Conservation (phyloP, 1,284 basidiomycete species). For the Moesziomyces sp. region DNA sequence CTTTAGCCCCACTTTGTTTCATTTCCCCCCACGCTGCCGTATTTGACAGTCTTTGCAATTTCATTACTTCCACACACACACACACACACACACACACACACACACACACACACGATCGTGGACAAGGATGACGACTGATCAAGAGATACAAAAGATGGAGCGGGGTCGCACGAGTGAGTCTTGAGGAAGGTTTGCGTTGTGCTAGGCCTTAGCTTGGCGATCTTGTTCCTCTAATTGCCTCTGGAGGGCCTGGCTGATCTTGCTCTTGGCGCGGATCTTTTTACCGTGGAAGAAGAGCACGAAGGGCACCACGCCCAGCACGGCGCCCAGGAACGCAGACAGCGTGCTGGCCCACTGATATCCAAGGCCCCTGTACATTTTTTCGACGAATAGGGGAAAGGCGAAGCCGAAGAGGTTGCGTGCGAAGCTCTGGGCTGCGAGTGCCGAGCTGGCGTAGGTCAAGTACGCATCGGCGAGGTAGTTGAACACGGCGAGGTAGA, state of each 20-base stretch:
- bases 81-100: too few relatives aligned
- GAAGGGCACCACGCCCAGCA: slow-evolving; percentile 76
- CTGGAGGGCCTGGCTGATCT: slow-evolving; percentile 68
- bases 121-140: too few relatives aligned
- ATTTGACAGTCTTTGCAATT: too few relatives aligned
- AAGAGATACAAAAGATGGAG: too few relatives aligned
- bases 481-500: slow-evolving; percentile 70
- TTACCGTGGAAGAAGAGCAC: slow-evolving; percentile 76
- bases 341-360: slow-evolving; percentile 80
- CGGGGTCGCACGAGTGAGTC: too few relatives aligned
- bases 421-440: slow-evolving; percentile 80
- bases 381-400: too few relatives aligned
- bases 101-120: too few relatives aligned
- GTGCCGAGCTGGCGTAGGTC: slow-evolving; percentile 79
- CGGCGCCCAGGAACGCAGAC: slow-evolving; percentile 73
- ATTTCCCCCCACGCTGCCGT: not conserved
- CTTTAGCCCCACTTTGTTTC: not conserved
- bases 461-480: slow-evolving; percentile 71
- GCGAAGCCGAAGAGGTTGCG: slow-evolving; percentile 70
- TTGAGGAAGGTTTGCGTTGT: not conserved
- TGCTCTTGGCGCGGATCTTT: slow-evolving; percentile 74
- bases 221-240: slow-evolving; percentile 12
- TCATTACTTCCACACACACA: too few relatives aligned
- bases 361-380: too few relatives aligned
- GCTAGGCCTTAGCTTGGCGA: slow-evolving; percentile 7